A percentile compares a stretch with the other conserved stretches of the same genome.
These are phyloP conservation scores for Malassezia yamatoensis DNA, from an alignment of 1,284 basidiomycete species.

Conservation along the genomic window DNA sequence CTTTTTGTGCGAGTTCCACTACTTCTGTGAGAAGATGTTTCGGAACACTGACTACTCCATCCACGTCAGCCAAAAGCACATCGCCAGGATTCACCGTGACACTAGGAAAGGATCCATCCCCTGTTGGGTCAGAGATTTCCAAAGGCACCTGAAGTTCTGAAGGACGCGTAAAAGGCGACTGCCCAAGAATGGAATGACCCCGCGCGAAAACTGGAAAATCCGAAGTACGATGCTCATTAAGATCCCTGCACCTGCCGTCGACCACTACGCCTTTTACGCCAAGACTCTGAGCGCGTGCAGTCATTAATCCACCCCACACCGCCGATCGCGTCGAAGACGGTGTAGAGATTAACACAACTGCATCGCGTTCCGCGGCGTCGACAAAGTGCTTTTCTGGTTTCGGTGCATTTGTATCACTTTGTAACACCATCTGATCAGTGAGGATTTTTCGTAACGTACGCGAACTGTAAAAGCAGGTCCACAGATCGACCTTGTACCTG, in stretches of 20 bases:
- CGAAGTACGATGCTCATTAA: constrained; percentile 62
- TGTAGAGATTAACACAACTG: constrained; percentile 66
- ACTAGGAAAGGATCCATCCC: constrained; percentile 44
- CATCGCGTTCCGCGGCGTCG: constrained; percentile 62
- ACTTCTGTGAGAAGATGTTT: constrained; percentile 56
- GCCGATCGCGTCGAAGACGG: constrained; percentile 65
- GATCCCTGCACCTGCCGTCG: constrained; percentile 67
- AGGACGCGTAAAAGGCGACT: constrained; percentile 74
- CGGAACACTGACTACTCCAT: constrained; percentile 80
- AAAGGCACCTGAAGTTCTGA: constrained; percentile 67
- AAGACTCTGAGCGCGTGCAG: constrained; percentile 64
- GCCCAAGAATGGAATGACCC: constrained; percentile 73
- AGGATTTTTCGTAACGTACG: constrained; percentile 29
- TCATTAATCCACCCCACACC: constrained; percentile 85
- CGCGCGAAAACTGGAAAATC: constrained; percentile 58
- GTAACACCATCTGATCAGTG: constrained; percentile 57
- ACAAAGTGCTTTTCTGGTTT: constrained; percentile 69
- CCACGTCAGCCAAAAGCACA: constrained; percentile 71
- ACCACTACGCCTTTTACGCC: constrained; percentile 66
- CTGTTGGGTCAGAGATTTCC: constrained; percentile 51
- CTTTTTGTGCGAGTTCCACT: constrained; percentile 56
- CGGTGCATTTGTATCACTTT: constrained; percentile 58
- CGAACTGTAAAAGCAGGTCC: constrained; percentile 83
- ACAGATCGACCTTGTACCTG: constrained; percentile 35
- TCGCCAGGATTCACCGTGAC: constrained; percentile 67